phyloP scores from a whole-genome alignment of 2,329 filamentous ascomycete genomes.

The Aspergillus sp. region DNA sequence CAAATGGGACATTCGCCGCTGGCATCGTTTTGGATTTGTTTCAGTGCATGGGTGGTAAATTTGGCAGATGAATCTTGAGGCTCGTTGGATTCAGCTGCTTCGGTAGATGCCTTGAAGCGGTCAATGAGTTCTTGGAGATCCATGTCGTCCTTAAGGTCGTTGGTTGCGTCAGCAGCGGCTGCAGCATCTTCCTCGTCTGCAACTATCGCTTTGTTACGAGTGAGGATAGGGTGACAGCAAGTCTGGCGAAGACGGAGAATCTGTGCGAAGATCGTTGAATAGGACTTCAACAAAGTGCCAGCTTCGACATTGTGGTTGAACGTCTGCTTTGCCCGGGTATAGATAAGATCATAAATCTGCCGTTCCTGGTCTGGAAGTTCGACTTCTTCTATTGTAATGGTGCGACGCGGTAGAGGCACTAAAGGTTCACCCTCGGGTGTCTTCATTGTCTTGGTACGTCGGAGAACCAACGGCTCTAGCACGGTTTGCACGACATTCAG shows the following conservation, averaged over 20 bases:
- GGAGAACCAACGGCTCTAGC: constrained; percentile 89
- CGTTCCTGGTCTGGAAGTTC: constrained; percentile 82
- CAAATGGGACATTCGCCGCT: constrained; percentile 92
- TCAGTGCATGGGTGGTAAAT: constrained; percentile 83
- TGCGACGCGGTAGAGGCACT: constrained; percentile 78
- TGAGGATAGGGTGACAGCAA: constrained; percentile 89
- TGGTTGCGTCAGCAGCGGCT: constrained; percentile 73
- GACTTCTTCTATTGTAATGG: constrained; percentile 81
- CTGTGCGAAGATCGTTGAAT: constrained; percentile 95
- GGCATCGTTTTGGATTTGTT: constrained; percentile 87
- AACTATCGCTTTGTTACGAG: constrained; percentile 79
- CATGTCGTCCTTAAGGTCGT: constrained; percentile 91
- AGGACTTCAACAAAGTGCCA: constrained; percentile 91
- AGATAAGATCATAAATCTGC: constrained; percentile 92
- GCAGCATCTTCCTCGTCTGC: constrained; percentile 85
- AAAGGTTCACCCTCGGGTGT: constrained; percentile 81
- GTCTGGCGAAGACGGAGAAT: constrained; percentile 89
- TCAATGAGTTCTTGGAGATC: constrained; percentile 84
- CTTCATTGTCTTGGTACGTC: constrained; percentile 97
- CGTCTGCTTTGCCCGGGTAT: constrained; percentile 75
- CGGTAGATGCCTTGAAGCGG: constrained; percentile 72
- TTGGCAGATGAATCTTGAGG: constrained; percentile 62
- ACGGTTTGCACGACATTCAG: constrained; percentile 97
- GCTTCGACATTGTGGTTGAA: constrained; percentile 86
- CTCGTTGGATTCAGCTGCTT: constrained; percentile 53